These are phyloP conservation scores for Lactarius quietus DNA, from an alignment of 768 basidiomycete species.

Conservation along the genomic window DNA sequence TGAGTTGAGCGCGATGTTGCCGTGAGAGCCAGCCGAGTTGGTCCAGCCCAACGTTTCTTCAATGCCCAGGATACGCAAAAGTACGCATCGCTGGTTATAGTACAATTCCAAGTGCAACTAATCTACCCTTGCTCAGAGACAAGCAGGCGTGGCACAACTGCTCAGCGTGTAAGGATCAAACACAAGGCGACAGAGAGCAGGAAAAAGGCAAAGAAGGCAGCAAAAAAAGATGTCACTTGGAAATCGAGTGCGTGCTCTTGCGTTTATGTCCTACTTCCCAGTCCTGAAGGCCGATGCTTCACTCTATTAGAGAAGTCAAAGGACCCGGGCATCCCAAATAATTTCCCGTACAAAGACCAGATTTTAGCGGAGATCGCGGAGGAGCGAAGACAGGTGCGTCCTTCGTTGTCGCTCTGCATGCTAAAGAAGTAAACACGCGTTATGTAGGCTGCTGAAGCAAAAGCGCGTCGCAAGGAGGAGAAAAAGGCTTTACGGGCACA, in stretches of 20 bases:
- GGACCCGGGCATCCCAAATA: conserved; percentile 92
- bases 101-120: background rate
- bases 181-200: conserved; percentile 72
- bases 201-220: conserved; percentile 70
- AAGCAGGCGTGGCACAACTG: conserved; percentile 71
- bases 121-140: conserved; percentile 54
- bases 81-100: conserved; percentile 11
- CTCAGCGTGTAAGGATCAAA: conserved; percentile 67
- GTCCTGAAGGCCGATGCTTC: conserved; percentile 4
- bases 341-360: conserved; percentile 92
- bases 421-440: background rate
- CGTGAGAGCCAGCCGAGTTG: background rate
- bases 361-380: conserved; percentile 88
- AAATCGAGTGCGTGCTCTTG: conserved; percentile 69
- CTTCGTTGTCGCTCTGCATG: conserved; percentile 10
- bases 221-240: conserved; percentile 81
- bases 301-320: conserved; percentile 61
- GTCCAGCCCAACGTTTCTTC: background rate
- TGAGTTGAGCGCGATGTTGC: background rate
- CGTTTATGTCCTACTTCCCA: conserved; percentile 3
- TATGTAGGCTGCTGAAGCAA: conserved; percentile 71
- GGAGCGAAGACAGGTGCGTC: conserved; percentile 64
- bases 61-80: conserved; percentile 30
- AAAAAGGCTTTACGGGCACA: conserved; percentile 47
- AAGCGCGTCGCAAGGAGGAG: conserved; percentile 59